Percentiles rank a stretch among this genome's conserved stretches.
Evolutionary conservation across 805 yeast species (phyloP).

Genomic region (Yarrowia porcina): DNA sequence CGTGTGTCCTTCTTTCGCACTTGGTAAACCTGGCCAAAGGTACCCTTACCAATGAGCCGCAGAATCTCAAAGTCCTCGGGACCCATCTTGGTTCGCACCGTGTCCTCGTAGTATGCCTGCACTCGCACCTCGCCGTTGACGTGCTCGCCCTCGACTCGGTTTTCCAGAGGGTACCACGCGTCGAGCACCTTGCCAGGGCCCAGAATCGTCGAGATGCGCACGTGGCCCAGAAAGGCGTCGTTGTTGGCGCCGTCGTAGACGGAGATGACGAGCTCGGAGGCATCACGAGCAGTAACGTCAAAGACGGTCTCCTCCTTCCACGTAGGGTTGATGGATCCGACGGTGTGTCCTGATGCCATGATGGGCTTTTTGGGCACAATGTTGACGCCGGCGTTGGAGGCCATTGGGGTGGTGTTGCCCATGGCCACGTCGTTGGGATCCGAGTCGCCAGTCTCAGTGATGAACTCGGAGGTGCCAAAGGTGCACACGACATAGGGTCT

Average conservation of each 20-base stretch:
- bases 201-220: conserved; percentile 61
- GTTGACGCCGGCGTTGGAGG: background rate
- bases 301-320: conserved; percentile 94
- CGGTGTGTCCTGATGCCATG: conserved; percentile 19
- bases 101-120: conserved; percentile 63
- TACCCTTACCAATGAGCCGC: conserved; percentile 89
- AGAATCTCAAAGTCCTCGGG: conserved; percentile 94
- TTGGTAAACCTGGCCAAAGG: conserved; percentile 97
- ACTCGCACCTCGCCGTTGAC: conserved; percentile 77
- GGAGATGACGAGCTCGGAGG: conserved; percentile 82
- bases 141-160: conserved; percentile 71
- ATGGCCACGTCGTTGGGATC: conserved; percentile 20
- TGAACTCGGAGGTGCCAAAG: conserved; percentile 56
- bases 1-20: conserved; percentile 86
- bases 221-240: conserved; percentile 85
- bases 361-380: conserved; percentile 18
- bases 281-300: conserved; percentile 76
- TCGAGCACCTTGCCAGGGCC: conserved; percentile 42
- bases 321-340: conserved; percentile 54
- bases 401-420: background rate
- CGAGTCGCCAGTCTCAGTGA: conserved; percentile 55
- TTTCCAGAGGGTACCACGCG: conserved; percentile 70
- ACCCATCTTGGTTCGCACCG: conserved; percentile 46
- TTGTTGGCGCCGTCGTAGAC: conserved; percentile 81
- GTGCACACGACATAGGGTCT: conserved; percentile 53